A percentile compares a stretch with the other conserved stretches of the same genome.
Evolutionary conservation across 1,284 basidiomycete species (phyloP).

Genomic region (Trametes sp.): DNA sequence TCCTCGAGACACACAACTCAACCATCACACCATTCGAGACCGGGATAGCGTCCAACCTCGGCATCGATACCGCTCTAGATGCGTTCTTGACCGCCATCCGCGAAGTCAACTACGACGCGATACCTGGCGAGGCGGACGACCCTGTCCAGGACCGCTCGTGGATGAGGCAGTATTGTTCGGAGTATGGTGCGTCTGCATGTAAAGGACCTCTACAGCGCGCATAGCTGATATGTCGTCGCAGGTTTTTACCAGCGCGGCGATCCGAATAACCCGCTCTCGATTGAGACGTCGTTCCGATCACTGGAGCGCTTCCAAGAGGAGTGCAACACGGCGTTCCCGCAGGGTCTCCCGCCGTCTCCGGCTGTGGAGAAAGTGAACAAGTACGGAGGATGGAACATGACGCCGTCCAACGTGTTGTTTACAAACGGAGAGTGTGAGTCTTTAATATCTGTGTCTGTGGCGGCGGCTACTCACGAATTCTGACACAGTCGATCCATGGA

Average conservation of each 20-base stretch:
- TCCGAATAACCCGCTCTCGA: slow-evolving; percentile 52
- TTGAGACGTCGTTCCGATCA: slow-evolving; percentile 55
- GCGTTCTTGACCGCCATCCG: slow-evolving; percentile 52
- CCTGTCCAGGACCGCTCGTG: slow-evolving; percentile 53
- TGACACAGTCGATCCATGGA: slow-evolving; percentile 57
- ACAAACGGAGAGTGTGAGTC: slow-evolving; percentile 58
- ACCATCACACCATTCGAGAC: slow-evolving; percentile 47
- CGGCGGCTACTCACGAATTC: neutral
- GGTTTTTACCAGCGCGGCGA: slow-evolving; percentile 59
- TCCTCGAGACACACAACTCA: slow-evolving; percentile 53
- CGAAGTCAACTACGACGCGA: slow-evolving; percentile 55
- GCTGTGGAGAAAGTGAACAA: slow-evolving; percentile 54
- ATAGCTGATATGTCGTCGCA: slow-evolving; percentile 26
- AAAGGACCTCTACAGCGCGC: neutral
- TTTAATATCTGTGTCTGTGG: too few relatives aligned
- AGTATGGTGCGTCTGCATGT: slow-evolving; percentile 48
- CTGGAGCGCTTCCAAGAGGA: slow-evolving; percentile 52
- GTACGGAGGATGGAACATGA: slow-evolving; percentile 61
- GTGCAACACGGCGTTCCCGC: slow-evolving; percentile 50
- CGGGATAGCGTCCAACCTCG: slow-evolving; percentile 46
- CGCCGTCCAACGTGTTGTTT: slow-evolving; percentile 55
- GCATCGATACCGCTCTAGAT: slow-evolving; percentile 46
- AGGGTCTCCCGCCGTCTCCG: slow-evolving; percentile 48
- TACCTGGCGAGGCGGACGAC: slow-evolving; percentile 50
- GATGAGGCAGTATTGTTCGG: slow-evolving; percentile 63